Evolutionary conservation across 768 basidiomycete species (phyloP).

Genomic region (Boletus tomentosulus): DNA sequence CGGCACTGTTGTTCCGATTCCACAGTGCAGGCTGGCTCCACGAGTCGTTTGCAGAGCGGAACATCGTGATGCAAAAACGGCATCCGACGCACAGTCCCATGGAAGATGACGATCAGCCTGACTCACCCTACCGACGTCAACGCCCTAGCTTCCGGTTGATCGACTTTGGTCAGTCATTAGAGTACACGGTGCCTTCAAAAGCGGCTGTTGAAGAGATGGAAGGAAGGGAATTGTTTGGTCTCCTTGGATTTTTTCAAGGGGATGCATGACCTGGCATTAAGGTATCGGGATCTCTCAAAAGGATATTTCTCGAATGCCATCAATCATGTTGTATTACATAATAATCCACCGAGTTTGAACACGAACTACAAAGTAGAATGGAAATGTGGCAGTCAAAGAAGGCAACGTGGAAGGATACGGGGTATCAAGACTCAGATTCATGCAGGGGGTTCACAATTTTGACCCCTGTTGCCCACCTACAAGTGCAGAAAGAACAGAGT

Average conservation of each 20-base stretch:
- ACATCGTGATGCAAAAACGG: constrained; percentile 41
- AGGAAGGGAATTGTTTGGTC: constrained; percentile 1
- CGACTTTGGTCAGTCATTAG: constrained; percentile 42
- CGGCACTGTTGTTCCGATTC: constrained; percentile 36
- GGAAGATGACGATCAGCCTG: neutral
- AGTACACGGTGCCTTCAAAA: neutral
- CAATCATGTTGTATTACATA: no score
- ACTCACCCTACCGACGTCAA: neutral
- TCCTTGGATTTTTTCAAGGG: neutral
- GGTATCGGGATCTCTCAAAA: no score
- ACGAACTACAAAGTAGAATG: no score
- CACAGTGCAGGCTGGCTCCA: constrained; percentile 38
- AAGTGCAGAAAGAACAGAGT: no score
- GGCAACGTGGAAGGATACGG: no score
- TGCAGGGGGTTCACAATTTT: no score
- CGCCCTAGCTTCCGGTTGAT: constrained; percentile 40
- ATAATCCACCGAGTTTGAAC: no score
- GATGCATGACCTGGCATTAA: no score
- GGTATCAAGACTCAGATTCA: no score
- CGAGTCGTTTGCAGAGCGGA: constrained; percentile 39
- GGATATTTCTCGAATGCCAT: no score
- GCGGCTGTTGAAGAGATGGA: neutral
- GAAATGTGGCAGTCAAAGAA: no score
- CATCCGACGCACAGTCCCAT: constrained; percentile 31
- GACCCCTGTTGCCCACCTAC: no score